Conservation (phyloP, 805 yeast species). For the Saturnispora sanitii region DNA sequence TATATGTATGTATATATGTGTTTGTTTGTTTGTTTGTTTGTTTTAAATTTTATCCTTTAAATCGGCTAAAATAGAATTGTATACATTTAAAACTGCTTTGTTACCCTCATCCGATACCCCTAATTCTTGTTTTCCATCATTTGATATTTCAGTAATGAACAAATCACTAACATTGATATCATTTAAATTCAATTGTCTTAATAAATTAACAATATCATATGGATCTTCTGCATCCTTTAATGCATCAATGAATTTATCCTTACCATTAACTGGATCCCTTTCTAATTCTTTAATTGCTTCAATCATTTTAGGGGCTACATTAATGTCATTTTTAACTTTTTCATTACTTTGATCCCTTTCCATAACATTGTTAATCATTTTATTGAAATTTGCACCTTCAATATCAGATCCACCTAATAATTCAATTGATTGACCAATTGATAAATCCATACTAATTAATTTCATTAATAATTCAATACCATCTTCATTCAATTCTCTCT, state of each 20-base stretch:
- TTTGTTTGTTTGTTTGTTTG: no score
- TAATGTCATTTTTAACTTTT: neutral
- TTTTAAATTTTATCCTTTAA: neutral
- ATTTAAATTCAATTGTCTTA: constrained; percentile 8
- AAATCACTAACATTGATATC: constrained; percentile 12
- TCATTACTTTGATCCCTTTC: neutral
- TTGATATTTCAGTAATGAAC: constrained; percentile 7
- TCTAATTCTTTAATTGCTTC: constrained; percentile 7
- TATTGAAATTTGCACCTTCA: neutral
- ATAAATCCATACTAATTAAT: constrained; percentile 58
- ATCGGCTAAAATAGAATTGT: constrained; percentile 21
- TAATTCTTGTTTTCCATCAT: neutral
- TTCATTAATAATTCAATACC: constrained; percentile 71
- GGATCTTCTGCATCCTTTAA: constrained; percentile 13
- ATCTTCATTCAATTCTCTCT: constrained; percentile 45
- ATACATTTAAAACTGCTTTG: constrained; percentile 12
- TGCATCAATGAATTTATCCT: constrained; percentile 6
- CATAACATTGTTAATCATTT: neutral
- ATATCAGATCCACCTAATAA: constrained; percentile 15
- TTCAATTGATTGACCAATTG: constrained; percentile 48
- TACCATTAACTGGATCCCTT: constrained; percentile 4
- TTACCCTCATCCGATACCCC: constrained; percentile 2
- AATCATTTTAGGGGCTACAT: neutral
- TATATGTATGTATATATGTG: no score
- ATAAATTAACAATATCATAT: constrained; percentile 12